These are phyloP conservation scores for Pichia sp. DNA, from an alignment of 1,139 yeast genomes.

Conservation along the genomic window DNA sequence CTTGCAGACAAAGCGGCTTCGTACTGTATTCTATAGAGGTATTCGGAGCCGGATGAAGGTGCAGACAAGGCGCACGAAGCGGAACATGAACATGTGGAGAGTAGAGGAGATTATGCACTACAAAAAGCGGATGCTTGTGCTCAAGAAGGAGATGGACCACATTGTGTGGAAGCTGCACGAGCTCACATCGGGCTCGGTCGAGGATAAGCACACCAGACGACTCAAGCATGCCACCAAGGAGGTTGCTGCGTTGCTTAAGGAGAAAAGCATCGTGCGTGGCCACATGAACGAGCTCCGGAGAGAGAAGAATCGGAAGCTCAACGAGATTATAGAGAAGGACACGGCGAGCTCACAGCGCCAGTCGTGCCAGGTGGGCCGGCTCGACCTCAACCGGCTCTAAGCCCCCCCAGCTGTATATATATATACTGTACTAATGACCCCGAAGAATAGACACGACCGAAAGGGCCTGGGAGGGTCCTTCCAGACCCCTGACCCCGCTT, in stretches of 20 bases:
- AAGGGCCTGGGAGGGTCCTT: too few relatives aligned
- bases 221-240: background rate
- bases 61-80: background rate
- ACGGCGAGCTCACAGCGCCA: background rate
- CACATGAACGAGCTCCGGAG: constrained; percentile 10
- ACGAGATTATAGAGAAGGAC: background rate
- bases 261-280: constrained; percentile 6
- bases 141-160: constrained; percentile 5
- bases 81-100: constrained; percentile 8
- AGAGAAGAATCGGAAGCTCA: background rate
- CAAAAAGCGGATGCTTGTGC: background rate
- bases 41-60: constrained; percentile 7
- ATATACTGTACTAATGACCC: too few relatives aligned
- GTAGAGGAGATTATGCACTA: constrained; percentile 7
- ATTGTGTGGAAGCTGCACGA: constrained; percentile 2
- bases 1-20: constrained; percentile 10
- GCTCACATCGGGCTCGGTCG: background rate
- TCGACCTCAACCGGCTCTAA: constrained; percentile 10
- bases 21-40: constrained; percentile 11
- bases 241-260: background rate
- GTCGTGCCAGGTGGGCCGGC: constrained; percentile 8
- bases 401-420: background rate
- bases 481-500: background rate
- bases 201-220: background rate
- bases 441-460: too few relatives aligned